Percentiles rank a stretch among this genome's conserved stretches.
phyloP scores from a whole-genome alignment of 1,284 basidiomycete species.

The Moesziomyces sp. region DNA sequence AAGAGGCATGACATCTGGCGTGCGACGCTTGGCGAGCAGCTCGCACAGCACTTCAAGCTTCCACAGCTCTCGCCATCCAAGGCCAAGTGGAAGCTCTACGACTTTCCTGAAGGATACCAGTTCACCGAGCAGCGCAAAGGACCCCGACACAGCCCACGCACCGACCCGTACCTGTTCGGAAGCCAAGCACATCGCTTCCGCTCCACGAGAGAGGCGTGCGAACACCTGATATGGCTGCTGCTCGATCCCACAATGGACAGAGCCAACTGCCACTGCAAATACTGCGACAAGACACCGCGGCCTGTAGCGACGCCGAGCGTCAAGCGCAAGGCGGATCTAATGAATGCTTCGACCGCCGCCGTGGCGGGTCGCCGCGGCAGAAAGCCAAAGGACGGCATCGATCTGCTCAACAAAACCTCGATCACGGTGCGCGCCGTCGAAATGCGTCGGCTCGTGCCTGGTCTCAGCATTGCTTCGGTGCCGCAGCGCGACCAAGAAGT shows the following conservation, averaged over 20 bases:
- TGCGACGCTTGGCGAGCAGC: constrained; percentile 27
- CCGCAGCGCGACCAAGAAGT: constrained; percentile 41
- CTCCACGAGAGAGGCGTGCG: constrained; percentile 40
- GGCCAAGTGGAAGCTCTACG: constrained; percentile 46
- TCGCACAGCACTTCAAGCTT: constrained; percentile 37
- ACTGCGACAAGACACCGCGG: constrained; percentile 41
- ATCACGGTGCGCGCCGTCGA: constrained; percentile 33
- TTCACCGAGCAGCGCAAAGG: constrained; percentile 60
- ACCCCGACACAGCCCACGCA: constrained; percentile 22
- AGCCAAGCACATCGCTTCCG: constrained; percentile 46
- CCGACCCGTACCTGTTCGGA: constrained; percentile 56
- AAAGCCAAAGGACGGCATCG: constrained; percentile 9
- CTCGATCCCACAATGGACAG: constrained; percentile 34
- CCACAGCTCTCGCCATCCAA: constrained; percentile 24
- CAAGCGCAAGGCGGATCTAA: constrained; percentile 28
- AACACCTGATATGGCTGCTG: constrained; percentile 51
- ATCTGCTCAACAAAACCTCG: constrained; percentile 10
- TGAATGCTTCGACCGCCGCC: constrained; percentile 27
- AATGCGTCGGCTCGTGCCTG: constrained; percentile 40
- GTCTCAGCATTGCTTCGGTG: constrained; percentile 34
- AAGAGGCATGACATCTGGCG: constrained; percentile 33
- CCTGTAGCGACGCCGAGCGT: constrained; percentile 5
- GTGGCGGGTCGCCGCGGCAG: constrained; percentile 6
- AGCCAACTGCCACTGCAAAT: constrained; percentile 50
- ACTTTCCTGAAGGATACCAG: constrained; percentile 48